phyloP scores from a whole-genome alignment of 2,329 filamentous ascomycete genomes.

The Arthrobotrys pseudoclavata region DNA sequence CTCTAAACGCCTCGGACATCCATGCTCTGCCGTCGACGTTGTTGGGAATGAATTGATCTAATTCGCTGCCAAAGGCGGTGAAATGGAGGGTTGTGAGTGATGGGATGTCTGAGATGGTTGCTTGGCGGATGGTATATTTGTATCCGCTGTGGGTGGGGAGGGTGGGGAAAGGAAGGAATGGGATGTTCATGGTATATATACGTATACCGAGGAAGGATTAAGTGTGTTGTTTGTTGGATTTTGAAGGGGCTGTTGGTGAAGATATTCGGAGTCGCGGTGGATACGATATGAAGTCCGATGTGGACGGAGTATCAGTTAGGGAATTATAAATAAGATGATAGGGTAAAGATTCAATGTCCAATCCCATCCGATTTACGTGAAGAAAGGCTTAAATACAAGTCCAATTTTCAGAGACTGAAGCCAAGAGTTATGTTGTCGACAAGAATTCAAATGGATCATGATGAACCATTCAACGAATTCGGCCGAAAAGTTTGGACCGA shows the following conservation, averaged over 20 bases:
- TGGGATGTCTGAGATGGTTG: slow-evolving; percentile 15
- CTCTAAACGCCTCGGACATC: slow-evolving; percentile 34
- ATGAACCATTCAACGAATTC: too few relatives aligned
- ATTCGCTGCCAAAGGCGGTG: slow-evolving; percentile 12
- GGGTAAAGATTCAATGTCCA: too few relatives aligned
- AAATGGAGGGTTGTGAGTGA: slow-evolving; percentile 26
- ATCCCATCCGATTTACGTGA: too few relatives aligned
- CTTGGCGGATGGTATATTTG: slow-evolving; percentile 23
- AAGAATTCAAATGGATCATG: too few relatives aligned
- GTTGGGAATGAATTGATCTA: slow-evolving; percentile 25
- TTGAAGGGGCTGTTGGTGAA: not conserved
- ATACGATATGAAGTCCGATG: too few relatives aligned
- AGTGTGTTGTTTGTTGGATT: slow-evolving; percentile 14
- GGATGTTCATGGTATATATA: slow-evolving; percentile 17
- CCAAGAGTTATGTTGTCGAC: too few relatives aligned
- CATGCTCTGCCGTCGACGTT: slow-evolving; percentile 21
- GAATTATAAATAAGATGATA: too few relatives aligned
- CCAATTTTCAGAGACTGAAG: too few relatives aligned
- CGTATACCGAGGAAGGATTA: not conserved
- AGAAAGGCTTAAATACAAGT: too few relatives aligned
- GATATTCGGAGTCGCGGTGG: not conserved
- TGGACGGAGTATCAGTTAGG: too few relatives aligned
- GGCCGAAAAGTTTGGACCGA: too few relatives aligned
- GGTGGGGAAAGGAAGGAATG: slow-evolving; percentile 2
- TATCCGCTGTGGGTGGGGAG: slow-evolving; percentile 5